Conservation (phyloP, 1,284 basidiomycete species). For the Porodaedalea pini region DNA sequence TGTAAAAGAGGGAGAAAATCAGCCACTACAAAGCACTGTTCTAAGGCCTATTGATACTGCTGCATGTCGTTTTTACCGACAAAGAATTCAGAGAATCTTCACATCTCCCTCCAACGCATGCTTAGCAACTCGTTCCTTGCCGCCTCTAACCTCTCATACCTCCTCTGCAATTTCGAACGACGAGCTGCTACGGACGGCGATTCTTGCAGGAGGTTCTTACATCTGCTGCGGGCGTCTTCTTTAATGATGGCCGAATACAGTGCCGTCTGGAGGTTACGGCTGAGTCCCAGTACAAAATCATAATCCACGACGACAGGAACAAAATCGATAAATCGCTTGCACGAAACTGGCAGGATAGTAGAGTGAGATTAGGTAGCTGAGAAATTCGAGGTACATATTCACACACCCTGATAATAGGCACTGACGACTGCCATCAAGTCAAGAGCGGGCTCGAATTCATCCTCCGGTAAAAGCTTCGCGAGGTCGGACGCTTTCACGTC, state of each 20-base stretch:
- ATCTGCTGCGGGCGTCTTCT: slow-evolving; percentile 44
- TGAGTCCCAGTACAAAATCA: slow-evolving; percentile 44
- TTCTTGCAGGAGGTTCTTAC: slow-evolving; percentile 55
- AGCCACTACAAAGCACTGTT: background rate
- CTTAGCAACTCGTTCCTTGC: slow-evolving; percentile 46
- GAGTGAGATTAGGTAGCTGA: background rate
- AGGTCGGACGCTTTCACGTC: slow-evolving; percentile 43
- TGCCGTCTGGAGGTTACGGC: slow-evolving; percentile 40
- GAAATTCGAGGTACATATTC: slow-evolving; percentile 35
- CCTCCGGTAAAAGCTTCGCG: slow-evolving; percentile 49
- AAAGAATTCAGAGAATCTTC: background rate
- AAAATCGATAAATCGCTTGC: slow-evolving; percentile 64
- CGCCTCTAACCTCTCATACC: slow-evolving; percentile 46
- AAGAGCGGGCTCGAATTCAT: slow-evolving; percentile 53
- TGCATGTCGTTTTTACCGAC: background rate
- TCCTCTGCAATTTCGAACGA: slow-evolving; percentile 50
- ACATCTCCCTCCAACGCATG: slow-evolving; percentile 16
- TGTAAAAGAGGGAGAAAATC: no score
- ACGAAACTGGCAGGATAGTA: slow-evolving; percentile 46
- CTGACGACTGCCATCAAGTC: slow-evolving; percentile 67
- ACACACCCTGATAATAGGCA: slow-evolving; percentile 67
- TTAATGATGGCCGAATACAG: slow-evolving; percentile 46
- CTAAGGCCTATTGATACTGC: background rate
- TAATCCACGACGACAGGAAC: slow-evolving; percentile 62
- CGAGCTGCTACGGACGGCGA: slow-evolving; percentile 40